Conservation (phyloP, 441 rosid genomes). For the Metrosideros polymorpha region DNA sequence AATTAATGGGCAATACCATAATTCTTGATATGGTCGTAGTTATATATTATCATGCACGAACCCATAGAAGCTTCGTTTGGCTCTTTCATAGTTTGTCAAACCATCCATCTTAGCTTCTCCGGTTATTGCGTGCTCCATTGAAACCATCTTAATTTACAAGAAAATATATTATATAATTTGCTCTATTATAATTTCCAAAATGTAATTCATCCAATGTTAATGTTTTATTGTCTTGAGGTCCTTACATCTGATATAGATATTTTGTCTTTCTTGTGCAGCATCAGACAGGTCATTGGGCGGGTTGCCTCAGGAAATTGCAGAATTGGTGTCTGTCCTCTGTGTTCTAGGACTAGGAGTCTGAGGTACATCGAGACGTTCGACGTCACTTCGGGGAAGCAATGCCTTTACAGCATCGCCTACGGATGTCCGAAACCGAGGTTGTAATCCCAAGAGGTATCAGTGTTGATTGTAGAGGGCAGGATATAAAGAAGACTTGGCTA, state of each 20-base stretch:
- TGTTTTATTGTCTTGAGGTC: background rate
- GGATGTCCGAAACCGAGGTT: background rate
- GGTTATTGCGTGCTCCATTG: background rate
- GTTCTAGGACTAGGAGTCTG: background rate
- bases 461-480: background rate
- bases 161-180: background rate
- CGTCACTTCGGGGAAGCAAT: background rate
- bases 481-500: background rate
- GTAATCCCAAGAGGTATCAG: background rate
- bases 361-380: background rate
- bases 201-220: background rate
- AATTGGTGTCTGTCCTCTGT: too few species aligned
- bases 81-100: background rate
- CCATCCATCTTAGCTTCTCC: background rate
- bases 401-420: background rate
- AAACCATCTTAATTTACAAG: background rate
- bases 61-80: background rate
- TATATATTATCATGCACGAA: background rate
- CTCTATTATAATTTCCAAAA: background rate
- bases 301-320: background rate
- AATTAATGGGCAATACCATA: too few species aligned
- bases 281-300: background rate
- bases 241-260: background rate
- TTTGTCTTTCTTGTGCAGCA: background rate
- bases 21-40: background rate